Conservation (phyloP, 176 grass and related monocot species). For the Zea luxurians region DNA sequence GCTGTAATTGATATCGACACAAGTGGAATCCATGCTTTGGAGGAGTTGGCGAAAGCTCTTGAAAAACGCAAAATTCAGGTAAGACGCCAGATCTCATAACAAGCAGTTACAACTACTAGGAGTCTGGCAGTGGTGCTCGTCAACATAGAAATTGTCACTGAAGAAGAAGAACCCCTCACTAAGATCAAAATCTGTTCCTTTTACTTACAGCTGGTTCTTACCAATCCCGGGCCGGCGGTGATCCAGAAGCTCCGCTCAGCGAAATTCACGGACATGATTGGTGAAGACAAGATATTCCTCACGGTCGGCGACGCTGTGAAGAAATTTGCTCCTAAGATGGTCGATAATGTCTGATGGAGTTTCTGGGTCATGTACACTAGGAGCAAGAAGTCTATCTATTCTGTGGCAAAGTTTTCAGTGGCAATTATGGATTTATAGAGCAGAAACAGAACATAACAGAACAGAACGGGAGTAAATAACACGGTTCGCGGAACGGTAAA, state of each 20-base stretch:
- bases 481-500: slow-evolving; percentile 21
- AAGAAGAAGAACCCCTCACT: slow-evolving; percentile 20
- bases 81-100: not conserved
- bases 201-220: slow-evolving; percentile 59
- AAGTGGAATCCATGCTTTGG: slow-evolving; percentile 71
- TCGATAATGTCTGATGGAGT: slow-evolving; percentile 51
- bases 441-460: not conserved
- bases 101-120: not conserved
- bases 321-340: slow-evolving; percentile 47
- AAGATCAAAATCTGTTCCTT: slow-evolving; percentile 29
- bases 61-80: slow-evolving; percentile 73
- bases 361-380: not conserved
- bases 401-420: slow-evolving; percentile 13
- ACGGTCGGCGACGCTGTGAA: slow-evolving; percentile 64
- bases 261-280: slow-evolving; percentile 56
- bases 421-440: slow-evolving; percentile 23
- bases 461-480: not conserved
- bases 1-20: slow-evolving; percentile 88
- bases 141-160: not conserved
- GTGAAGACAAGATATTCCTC: slow-evolving; percentile 69
- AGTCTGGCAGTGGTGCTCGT: not conserved
- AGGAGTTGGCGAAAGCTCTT: slow-evolving; percentile 55
- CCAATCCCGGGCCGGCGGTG: slow-evolving; percentile 68
- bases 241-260: slow-evolving; percentile 66
- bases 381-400: not conserved